A percentile compares a stretch with the other conserved stretches of the same genome.
Evolutionary conservation across 2,329 filamentous ascomycete genomes (phyloP).

Genomic region (Knufia fluminis): DNA sequence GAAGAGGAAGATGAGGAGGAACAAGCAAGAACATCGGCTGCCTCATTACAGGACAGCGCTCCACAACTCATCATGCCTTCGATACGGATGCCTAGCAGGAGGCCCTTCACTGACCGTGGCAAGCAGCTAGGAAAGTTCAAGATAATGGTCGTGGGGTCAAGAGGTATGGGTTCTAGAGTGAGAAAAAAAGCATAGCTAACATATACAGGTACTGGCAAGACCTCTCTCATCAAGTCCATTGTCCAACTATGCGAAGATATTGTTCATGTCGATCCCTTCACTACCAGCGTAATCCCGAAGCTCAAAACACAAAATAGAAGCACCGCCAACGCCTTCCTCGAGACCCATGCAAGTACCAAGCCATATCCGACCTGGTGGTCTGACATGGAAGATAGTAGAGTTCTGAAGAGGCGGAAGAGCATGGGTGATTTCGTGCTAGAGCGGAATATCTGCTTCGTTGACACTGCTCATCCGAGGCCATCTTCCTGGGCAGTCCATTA

Average conservation of each 20-base stretch:
- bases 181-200: constrained; percentile 11
- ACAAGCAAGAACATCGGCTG: constrained; percentile 22
- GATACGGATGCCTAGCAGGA: constrained; percentile 76
- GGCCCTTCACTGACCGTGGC: constrained; percentile 82
- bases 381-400: constrained; percentile 59
- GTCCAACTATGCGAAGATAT: constrained; percentile 83
- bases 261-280: constrained; percentile 71
- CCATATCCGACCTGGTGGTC: constrained; percentile 87
- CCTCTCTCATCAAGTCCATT: constrained; percentile 78
- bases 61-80: constrained; percentile 97
- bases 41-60: constrained; percentile 29
- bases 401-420: constrained; percentile 57
- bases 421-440: constrained; percentile 70
- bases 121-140: constrained; percentile 79
- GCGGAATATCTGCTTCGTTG: constrained; percentile 87
- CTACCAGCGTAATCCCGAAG: constrained; percentile 15
- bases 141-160: constrained; percentile 72
- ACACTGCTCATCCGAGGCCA: constrained; percentile 56
- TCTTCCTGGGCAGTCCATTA: constrained; percentile 54
- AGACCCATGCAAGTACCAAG: constrained; percentile 70
- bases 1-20: constrained; percentile 47
- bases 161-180: constrained; percentile 42
- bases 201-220: constrained; percentile 67
- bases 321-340: constrained; percentile 25
- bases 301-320: not conserved